Base-by-base conservation (phyloP, 179 eudicot genomes). In the Sideroxylon spinosum region DNA sequence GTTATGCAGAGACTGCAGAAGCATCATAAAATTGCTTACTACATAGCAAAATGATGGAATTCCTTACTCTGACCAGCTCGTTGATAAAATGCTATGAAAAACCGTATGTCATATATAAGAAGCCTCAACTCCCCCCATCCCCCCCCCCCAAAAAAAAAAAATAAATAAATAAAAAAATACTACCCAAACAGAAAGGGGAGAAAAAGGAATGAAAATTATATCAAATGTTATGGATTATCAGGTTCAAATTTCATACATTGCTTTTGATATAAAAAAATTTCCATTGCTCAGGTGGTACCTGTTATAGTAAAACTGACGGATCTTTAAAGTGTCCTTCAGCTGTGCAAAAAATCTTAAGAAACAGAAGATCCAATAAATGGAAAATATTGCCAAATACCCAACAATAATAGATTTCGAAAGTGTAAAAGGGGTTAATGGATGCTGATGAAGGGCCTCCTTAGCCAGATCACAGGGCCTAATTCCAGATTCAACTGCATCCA, bases 401-500 rank as follows among this genome's bases (percentile, higher is more conserved):
- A 94, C 92, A 86, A 96, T 89, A 70, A 90, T 82, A 64, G 88
- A 92, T 85, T 91, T 96, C 6, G 85, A 85, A 78, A 92, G 83
- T 3, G 99, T 90, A 70, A 96, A 82, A 29, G 98, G 99, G 26
- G 89, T 89, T 81, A 96, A 85, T 17, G 99, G 99, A 75, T 96
- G 97, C 84, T 82, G 76, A 86, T 87, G 90, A 81, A 96, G 91
- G 82, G 99, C 97, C 81, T 96, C 99, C 85, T 89, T 89, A 26
- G 91, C 86, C 63, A 96, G 86, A 79, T 96, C 94, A 78, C 99
- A 96, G n/a, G 96, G 97, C 84, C 87, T 88, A 28, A 82, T 85
- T 71, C 95, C 97, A 61, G 93, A 90, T 86, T 91, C 95, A 55
- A 93, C 98, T 0, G 98, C 98, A 89, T 88, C 95, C 68, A 95